Conservation (phyloP, 805 yeast genomes). For the Candida silvatica region DNA sequence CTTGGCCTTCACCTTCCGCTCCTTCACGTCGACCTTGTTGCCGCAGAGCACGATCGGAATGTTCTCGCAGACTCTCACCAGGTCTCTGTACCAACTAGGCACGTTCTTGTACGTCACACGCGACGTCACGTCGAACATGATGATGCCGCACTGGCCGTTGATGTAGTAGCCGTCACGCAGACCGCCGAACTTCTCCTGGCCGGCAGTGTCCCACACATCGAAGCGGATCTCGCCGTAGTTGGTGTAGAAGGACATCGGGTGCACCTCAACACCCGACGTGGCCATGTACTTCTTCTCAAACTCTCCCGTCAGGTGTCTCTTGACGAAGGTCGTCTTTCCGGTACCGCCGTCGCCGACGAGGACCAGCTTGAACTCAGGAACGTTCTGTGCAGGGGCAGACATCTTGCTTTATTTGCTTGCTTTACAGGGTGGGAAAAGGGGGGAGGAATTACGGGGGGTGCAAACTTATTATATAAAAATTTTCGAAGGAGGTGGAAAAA, state of each 20-base stretch:
- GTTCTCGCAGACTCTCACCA: slow-evolving; percentile 99
- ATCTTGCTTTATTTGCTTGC: slow-evolving; percentile 20
- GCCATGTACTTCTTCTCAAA: slow-evolving; percentile 98
- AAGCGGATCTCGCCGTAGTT: slow-evolving; percentile 98
- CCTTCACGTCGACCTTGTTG: slow-evolving; percentile 99
- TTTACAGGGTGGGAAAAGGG: too few species aligned
- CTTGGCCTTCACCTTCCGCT: slow-evolving; percentile 99
- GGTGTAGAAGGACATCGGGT: slow-evolving; percentile 96
- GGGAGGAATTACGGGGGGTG: too few species aligned
- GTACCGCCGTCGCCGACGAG: slow-evolving; percentile 99
- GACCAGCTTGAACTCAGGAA: slow-evolving; percentile 96
- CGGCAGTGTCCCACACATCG: slow-evolving; percentile 99
- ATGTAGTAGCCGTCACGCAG: slow-evolving; percentile 99
- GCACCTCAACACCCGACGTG: slow-evolving; percentile 99
- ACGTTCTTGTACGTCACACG: slow-evolving; percentile 99
- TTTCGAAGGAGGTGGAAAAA: too few species aligned
- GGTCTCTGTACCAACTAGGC: slow-evolving; percentile 99
- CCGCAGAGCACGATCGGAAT: slow-evolving; percentile 98
- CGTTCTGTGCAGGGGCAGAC: slow-evolving; percentile 46
- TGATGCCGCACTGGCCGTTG: slow-evolving; percentile 99
- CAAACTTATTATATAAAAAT: too few species aligned
- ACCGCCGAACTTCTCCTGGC: slow-evolving; percentile 99
- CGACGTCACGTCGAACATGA: slow-evolving; percentile 99
- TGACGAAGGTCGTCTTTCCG: slow-evolving; percentile 99
- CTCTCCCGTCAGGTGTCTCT: slow-evolving; percentile 99